Percentiles rank a stretch among this genome's conserved stretches.
phyloP scores from a whole-genome alignment of 2,329 filamentous ascomycete genomes.

The Trichoderma sp. region DNA sequence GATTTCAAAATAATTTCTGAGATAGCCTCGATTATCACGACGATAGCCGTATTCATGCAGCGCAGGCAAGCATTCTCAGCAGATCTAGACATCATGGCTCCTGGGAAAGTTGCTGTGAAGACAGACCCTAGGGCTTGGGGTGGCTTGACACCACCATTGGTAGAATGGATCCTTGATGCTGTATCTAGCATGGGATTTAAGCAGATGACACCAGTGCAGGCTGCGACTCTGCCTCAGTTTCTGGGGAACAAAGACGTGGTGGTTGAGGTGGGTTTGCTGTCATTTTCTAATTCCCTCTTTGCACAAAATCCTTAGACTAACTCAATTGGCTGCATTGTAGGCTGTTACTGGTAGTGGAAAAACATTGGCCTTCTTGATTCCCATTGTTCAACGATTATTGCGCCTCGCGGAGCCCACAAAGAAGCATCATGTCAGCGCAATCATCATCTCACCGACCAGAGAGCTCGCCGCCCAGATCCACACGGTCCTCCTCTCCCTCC shows the following conservation, averaged over 20 bases:
- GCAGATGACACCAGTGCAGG: conserved; percentile 93
- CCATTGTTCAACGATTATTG: conserved; percentile 78
- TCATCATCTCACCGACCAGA: conserved; percentile 87
- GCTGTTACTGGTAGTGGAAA: conserved; percentile 92
- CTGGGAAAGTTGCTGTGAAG: conserved; percentile 41
- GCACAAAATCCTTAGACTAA: not conserved
- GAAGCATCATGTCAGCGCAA: conserved; percentile 85
- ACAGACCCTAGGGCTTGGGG: conserved; percentile 52
- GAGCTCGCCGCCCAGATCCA: conserved; percentile 92
- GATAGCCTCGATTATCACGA: not conserved
- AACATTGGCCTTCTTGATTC: conserved; percentile 82
- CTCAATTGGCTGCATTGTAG: conserved; percentile 37
- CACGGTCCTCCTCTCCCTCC: conserved; percentile 71
- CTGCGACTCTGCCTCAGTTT: conserved; percentile 85
- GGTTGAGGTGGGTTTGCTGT: conserved; percentile 62
- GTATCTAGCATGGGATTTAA: conserved; percentile 81
- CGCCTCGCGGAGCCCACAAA: conserved; percentile 80
- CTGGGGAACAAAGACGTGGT: conserved; percentile 90
- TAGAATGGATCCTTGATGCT: conserved; percentile 79
- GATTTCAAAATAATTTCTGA: conserved; percentile 22
- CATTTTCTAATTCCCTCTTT: not conserved
- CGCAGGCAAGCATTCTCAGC: not conserved
- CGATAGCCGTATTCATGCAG: not conserved
- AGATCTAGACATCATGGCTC: conserved; percentile 34
- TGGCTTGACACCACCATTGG: conserved; percentile 42